Base-by-base conservation (phyloP, 169 alveolate genomes). In the Hepatocystis sp. region DNA sequence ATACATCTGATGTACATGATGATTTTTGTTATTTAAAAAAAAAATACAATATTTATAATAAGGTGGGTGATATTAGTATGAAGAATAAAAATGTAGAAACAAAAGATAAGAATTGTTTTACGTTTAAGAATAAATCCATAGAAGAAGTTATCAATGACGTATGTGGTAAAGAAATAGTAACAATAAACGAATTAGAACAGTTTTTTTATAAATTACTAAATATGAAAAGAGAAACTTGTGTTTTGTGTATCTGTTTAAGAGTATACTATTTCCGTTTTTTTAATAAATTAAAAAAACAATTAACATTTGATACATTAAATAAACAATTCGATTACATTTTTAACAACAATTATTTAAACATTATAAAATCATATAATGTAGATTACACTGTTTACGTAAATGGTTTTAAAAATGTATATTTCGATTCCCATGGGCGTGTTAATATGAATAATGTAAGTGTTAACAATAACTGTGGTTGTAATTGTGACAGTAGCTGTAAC, bases 171-270 rank as follows among this genome's bases (percentile, higher is more conserved):
- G 10, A 36, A 36, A 36, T 7, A 7, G 47, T 7, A 36, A 7
- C 47, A 10, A 5, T 10, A 63, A 61, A 34, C 21, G 39, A 34
- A 34, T 81, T 36, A 36, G 89, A 84, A 81, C 21, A n/a, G n/a
- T 19, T 81, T 81, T 55, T 32, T 81, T 11, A 30, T 63, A 40
- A 40, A 63, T 39, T 81, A 32, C 44, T 81, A 13, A 65, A 81
- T 8, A 49, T 19, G 8, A 81, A 63, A 30, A 60, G 39, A 39
- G 63, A 81, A 61, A 63, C 84, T 17, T 81, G 89, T 53, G 39
- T 81, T 63, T 53, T 81, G 32, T 81, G 89, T 36, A 61, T 53
- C 49, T 81, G 84, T 21, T 36, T 81, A n/a, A 60, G 89, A 21
- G 51, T 58, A 10, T 81, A 81, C 28, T 81, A 81, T 39, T 25